phyloP scores from a whole-genome alignment of 805 yeast species.

The Zygosaccharomyces bisporus region DNA sequence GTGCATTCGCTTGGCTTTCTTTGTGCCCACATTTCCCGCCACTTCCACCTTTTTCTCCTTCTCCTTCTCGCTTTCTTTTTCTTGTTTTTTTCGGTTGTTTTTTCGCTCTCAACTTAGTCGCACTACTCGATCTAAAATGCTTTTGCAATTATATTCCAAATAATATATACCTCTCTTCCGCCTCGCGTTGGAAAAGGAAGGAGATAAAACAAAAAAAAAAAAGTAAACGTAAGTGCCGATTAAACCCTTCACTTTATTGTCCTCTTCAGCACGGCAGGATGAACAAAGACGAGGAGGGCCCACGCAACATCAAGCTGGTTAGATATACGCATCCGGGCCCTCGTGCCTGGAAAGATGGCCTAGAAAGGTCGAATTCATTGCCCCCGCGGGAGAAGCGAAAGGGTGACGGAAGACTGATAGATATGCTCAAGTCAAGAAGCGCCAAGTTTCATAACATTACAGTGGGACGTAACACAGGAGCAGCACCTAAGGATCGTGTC shows the following conservation, averaged over 20 bases:
- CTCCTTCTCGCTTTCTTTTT: background rate
- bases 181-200: conserved; percentile 6
- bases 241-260: background rate
- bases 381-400: conserved; percentile 3
- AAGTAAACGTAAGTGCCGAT: background rate
- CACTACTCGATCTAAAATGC: background rate
- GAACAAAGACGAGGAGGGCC: conserved; percentile 3
- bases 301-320: conserved; percentile 6
- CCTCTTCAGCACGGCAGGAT: background rate
- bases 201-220: conserved; percentile 1
- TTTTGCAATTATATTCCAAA: background rate
- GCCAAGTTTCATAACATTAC: conserved; percentile 6
- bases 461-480: background rate
- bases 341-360: conserved; percentile 5
- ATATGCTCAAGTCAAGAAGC: conserved; percentile 7
- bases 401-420: conserved; percentile 5
- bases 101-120: background rate
- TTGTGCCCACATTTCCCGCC: too few species aligned
- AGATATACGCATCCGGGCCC: conserved; percentile 8
- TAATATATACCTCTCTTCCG: background rate
- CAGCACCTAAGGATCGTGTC: background rate
- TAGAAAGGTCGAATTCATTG: conserved; percentile 3
- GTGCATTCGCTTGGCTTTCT: too few species aligned
- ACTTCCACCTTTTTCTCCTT: too few species aligned
- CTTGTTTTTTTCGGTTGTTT: background rate